Evolutionary conservation across 306 rosid genomes (phyloP).

Genomic region (Alnus rubra): DNA sequence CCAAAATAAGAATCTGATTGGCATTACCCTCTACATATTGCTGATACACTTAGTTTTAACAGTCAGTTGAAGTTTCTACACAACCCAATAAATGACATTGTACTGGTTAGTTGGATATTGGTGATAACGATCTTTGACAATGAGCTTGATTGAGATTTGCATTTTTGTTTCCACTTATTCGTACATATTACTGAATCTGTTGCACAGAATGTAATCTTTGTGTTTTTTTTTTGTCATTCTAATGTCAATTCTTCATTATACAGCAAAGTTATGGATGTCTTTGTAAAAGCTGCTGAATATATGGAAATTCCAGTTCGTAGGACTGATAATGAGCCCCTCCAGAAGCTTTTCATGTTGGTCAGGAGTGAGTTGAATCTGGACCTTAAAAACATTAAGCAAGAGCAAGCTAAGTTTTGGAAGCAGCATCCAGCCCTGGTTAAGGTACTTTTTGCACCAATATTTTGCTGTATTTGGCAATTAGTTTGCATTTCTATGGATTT

Average conservation of each 20-base stretch:
- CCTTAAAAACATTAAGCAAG: conserved; percentile 98
- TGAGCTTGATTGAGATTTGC: not conserved
- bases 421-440: conserved; percentile 97
- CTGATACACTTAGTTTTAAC: not conserved
- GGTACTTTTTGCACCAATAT: conserved; percentile 46
- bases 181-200: conserved; percentile 3
- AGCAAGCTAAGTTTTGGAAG: conserved; percentile 98
- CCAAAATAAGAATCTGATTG: not conserved
- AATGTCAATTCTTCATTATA: conserved; percentile 15
- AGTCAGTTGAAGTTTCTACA: not conserved
- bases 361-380: conserved; percentile 97
- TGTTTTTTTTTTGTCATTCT: conserved; percentile 2
- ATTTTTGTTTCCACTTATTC: not conserved
- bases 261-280: conserved; percentile 99
- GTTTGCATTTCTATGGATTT: conserved; percentile 13
- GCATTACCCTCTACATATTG: not conserved
- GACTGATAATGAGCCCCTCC: conserved; percentile 91
- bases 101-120: not conserved
- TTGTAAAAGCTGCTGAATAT: conserved; percentile 92
- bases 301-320: conserved; percentile 97
- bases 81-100: not conserved
- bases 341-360: conserved; percentile 90
- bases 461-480: conserved; percentile 10
- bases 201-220: not conserved
- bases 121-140: not conserved